A percentile compares a stretch with the other conserved stretches of the same genome.
Evolutionary conservation across 768 basidiomycete species (phyloP).

Genomic region (Podaxis carcinomalis): DNA sequence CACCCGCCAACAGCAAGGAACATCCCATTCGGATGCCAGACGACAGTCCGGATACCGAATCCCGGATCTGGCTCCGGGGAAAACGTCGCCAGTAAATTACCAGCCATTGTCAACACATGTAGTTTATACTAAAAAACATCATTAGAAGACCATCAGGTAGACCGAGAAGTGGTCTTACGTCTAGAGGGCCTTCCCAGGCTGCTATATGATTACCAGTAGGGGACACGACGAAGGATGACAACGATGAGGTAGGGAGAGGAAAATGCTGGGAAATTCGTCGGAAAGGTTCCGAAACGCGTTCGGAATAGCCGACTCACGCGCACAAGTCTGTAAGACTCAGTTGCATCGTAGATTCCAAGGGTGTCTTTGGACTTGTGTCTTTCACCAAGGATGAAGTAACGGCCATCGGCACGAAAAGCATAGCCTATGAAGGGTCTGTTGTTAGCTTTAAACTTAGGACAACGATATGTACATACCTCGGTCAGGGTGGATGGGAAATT

Average conservation of each 20-base stretch:
- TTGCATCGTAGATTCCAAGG: conserved; percentile 76
- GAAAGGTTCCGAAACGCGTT: not conserved
- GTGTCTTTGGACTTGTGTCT: conserved; percentile 89
- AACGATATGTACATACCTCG: conserved; percentile 44
- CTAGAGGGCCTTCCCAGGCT: conserved; percentile 81
- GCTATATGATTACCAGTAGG: conserved; percentile 74
- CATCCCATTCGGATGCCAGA: conserved; percentile 85
- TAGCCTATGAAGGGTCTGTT: conserved; percentile 44
- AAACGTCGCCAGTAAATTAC: conserved; percentile 61
- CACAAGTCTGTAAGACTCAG: conserved; percentile 65
- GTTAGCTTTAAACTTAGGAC: not conserved
- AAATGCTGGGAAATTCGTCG: conserved; percentile 58
- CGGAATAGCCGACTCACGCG: conserved; percentile 42
- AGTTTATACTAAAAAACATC: conserved; percentile 61
- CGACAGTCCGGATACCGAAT: conserved; percentile 71
- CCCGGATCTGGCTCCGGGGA: conserved; percentile 74
- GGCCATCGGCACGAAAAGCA: conserved; percentile 74
- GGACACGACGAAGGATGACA: conserved; percentile 70
- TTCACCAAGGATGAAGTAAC: conserved; percentile 84
- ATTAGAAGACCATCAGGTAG: conserved; percentile 3
- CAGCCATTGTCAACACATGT: conserved; percentile 62
- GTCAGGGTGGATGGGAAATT: conserved; percentile 79
- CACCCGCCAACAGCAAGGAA: conserved; percentile 83
- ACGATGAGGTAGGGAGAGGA: conserved; percentile 66
- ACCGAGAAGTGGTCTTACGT: conserved; percentile 41